Evolutionary conservation across 805 yeast genomes (phyloP).

Genomic region (Hanseniaspora mollemarum): DNA sequence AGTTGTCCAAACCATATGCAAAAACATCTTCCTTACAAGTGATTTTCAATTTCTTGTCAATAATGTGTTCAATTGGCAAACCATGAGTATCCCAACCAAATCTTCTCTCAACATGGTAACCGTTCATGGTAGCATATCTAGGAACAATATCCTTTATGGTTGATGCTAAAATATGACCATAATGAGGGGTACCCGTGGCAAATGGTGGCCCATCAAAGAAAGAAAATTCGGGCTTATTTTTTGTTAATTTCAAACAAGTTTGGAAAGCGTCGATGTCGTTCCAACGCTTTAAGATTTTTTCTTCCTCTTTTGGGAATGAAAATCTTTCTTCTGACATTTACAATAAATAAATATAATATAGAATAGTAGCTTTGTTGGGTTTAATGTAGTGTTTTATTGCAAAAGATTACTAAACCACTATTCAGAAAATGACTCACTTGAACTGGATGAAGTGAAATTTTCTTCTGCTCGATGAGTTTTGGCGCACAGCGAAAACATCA

Average conservation of each 20-base stretch:
- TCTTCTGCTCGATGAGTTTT: no score
- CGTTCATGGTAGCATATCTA: slow-evolving; percentile 95
- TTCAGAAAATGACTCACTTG: no score
- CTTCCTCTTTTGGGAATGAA: slow-evolving; percentile 84
- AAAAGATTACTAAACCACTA: no score
- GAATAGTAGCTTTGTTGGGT: no score
- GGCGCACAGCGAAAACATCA: no score
- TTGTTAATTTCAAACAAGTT: slow-evolving; percentile 65
- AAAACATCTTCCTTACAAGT: slow-evolving; percentile 89
- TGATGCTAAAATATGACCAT: slow-evolving; percentile 93
- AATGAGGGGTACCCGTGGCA: slow-evolving; percentile 98
- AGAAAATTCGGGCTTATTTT: slow-evolving; percentile 77
- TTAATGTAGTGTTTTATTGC: neutral
- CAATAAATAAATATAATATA: no score
- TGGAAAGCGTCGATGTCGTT: slow-evolving; percentile 89
- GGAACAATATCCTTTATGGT: slow-evolving; percentile 97
- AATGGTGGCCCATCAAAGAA: slow-evolving; percentile 99
- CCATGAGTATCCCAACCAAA: slow-evolving; percentile 99
- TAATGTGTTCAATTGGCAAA: slow-evolving; percentile 94
- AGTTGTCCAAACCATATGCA: slow-evolving; percentile 85
- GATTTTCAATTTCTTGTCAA: slow-evolving; percentile 92
- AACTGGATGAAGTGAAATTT: no score
- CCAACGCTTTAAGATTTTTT: slow-evolving; percentile 70
- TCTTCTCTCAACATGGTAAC: slow-evolving; percentile 89
- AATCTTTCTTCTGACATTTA: slow-evolving; percentile 31